Conservation (phyloP, 352 stramenopile genomes). For the Globisporangium parvum region DNA sequence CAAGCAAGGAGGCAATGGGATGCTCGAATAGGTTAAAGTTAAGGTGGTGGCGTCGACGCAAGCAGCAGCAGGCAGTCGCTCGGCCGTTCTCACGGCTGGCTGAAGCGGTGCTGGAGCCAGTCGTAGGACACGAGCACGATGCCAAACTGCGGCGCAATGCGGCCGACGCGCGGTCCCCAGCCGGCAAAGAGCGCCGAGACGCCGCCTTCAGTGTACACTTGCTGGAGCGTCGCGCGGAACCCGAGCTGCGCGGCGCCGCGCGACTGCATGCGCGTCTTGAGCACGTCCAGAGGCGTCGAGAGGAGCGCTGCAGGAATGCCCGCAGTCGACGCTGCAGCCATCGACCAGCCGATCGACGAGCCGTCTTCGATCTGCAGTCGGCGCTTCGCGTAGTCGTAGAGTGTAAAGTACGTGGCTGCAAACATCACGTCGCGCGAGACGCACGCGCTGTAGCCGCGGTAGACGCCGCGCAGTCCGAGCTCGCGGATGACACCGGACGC, state of each 20-base stretch:
- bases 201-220: constrained; percentile 48
- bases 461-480: constrained; percentile 54
- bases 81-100: constrained; percentile 4
- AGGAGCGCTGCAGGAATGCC: constrained; percentile 73
- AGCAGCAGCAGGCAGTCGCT: no score
- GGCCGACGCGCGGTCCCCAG: constrained; percentile 62
- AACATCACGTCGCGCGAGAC: constrained; percentile 70
- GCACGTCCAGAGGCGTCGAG: constrained; percentile 66
- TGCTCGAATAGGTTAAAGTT: background rate
- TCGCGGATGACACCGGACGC: constrained; percentile 48
- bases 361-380: constrained; percentile 56
- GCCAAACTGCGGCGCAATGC: constrained; percentile 76
- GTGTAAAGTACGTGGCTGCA: constrained; percentile 71
- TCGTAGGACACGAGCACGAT: constrained; percentile 80
- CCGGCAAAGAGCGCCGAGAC: constrained; percentile 51
- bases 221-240: constrained; percentile 46
- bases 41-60: background rate
- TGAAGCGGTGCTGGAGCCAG: constrained; percentile 69
- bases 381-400: constrained; percentile 73
- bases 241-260: constrained; percentile 32
- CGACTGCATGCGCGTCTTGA: constrained; percentile 83
- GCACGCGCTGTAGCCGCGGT: constrained; percentile 70
- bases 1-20: no score
- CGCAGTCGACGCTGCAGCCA: constrained; percentile 59
- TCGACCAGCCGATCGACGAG: constrained; percentile 62